Evolutionary conservation across 345 rosid genomes (phyloP), one percentile per base, ranked within the genome.

Genomic region (Euclidium syriacum): DNA sequence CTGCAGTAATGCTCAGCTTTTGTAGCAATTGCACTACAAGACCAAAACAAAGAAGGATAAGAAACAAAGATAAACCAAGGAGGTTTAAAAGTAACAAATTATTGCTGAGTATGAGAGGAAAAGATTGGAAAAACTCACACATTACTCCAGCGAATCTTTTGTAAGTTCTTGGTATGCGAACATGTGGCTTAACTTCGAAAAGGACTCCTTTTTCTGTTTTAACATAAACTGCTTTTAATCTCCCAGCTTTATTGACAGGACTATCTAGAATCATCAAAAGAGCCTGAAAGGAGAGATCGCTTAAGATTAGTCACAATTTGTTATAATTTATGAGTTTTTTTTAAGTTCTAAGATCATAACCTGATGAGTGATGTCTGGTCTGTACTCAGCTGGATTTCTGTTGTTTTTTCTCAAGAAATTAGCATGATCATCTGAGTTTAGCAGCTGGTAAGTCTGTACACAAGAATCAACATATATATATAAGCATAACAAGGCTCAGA

Each of bases 281-380:
- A 41, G 95, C 98, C 98, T 88, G 79, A 63, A 61, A 49, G 58
- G 24, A 12, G 3, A 8, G 24, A 43, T 10, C 18, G 15, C 19
- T 15, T 48, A 30, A 63, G 3, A 32, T 30, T 51, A 55, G 65
- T 24, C 52, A 20, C 46, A 51, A 3, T 32, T 44, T 32, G 8
- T 11, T 25, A 64, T 10, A 23, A 29, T 5, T 27, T 3, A 39
- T 17, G 10, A 35, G 46, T 29, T 23, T 29, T 23, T 1, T 0
- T 18, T 6, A 22, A 0, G 8, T 22, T 15, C 1, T 0, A 38
- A 62, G 34, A 20, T 16, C 12, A 75, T 49, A 22, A 86, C 96
- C 98, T 88, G 90, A 72, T 85, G 87, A 65, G 75, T 63, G 34
- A 88, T 91, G 71, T 91, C 98, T 30, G 96, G 96, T 50, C 96